Base-by-base conservation (phyloP, 768 basidiomycete genomes). In the Hygrophoropsis aurantiaca region DNA sequence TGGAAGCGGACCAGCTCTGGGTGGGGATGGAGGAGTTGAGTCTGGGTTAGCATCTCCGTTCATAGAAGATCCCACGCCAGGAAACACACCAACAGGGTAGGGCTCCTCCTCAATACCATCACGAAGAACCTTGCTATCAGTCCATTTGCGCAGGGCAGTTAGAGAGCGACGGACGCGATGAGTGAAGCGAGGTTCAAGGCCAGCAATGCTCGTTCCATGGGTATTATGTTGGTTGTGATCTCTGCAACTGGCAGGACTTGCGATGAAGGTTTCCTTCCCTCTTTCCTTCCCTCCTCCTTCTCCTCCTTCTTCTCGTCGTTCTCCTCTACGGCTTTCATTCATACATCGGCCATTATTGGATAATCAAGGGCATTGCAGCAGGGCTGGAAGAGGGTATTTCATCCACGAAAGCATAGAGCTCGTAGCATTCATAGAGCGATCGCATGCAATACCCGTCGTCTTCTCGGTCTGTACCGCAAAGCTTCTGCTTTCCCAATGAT, bases 121-220 rank as follows among this genome's bases (percentile, higher is more conserved):
- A 35, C 75, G 74, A 27, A 99, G 65, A 2, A 80, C 76, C 37
- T 71, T 72, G 33, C 75, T 74, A 54, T 87, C 80, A n/a, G 94
- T 64, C 34, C 81, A 79, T 69, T 88, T 93, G 55, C 94, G 74
- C 56, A 94, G 68, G 3, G 84, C 72, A 0, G 90, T 84, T 56
- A 97, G 65, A 1, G 90, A 85, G 38, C 94, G 78, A 53, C 98
- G 69, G 1, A 93, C 94, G 26, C 94, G 82, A 57, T 90, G 85
- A 6, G 89, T 91, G 64, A 94, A 95, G 30, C 97, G 80, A 20
- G 95, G 92, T 65, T 99, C 97, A 47, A 97, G 75, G 21, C 87
- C 88, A n/a, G 82, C 68, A 20, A 93, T 0, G 84, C 90, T 27
- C 82, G 77, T 50, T 89, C 84, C 58, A 94, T 84, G 64, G 93